Conservation (phyloP, 176 grass and related monocot genomes). For the Aegilops speltoides region DNA sequence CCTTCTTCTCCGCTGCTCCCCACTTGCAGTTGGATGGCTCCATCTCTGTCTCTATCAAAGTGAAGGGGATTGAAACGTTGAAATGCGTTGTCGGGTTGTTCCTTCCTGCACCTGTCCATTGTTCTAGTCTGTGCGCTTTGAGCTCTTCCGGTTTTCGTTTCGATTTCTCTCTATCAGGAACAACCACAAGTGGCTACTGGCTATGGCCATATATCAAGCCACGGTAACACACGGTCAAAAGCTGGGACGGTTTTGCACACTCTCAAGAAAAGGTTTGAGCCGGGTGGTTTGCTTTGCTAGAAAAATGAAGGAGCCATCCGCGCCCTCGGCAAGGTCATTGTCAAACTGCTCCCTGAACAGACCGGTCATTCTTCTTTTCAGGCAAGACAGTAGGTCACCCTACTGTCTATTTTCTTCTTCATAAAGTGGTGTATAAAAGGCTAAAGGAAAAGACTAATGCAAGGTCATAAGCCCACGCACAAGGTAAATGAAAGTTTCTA, state of each 20-base stretch:
- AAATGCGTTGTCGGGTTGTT: neutral
- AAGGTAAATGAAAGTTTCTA: no score
- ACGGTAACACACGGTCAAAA: neutral
- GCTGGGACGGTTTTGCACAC: neutral
- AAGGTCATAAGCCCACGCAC: no score
- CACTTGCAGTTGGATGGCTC: conserved; percentile 26
- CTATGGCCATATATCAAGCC: neutral
- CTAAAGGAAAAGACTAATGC: no score
- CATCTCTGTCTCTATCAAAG: neutral
- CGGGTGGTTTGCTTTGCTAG: neutral
- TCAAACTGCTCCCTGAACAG: neutral
- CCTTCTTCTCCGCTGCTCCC: conserved; percentile 7
- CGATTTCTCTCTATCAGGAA: neutral
- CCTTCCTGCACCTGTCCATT: neutral
- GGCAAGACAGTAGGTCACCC: no score
- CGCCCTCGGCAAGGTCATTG: neutral
- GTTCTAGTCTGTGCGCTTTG: neutral
- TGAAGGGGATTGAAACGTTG: conserved; percentile 13
- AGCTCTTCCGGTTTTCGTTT: neutral
- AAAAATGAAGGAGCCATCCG: neutral
- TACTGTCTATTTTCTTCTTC: neutral
- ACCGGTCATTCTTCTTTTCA: neutral
- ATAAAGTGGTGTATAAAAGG: neutral
- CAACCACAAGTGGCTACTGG: neutral
- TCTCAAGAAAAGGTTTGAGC: neutral